Percentiles rank a stretch among this genome's conserved stretches.
phyloP scores from a whole-genome alignment of 768 basidiomycete species.

The Clathrus columnatus region DNA sequence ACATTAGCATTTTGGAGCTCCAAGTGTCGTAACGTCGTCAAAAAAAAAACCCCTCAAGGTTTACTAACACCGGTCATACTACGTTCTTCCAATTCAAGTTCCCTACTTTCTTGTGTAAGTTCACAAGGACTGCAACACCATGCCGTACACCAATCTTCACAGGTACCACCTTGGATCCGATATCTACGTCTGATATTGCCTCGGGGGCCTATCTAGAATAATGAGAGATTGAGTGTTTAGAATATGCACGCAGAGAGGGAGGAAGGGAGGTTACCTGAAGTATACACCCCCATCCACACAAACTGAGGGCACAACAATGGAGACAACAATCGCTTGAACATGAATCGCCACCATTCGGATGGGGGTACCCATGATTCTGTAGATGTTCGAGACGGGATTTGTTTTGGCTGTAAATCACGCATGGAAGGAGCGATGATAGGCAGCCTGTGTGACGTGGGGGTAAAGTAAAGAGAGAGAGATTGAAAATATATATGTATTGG shows the following conservation, averaged over 20 bases:
- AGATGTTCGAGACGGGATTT: constrained; percentile 35
- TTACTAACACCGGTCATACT: constrained; percentile 5
- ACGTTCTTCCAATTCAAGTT: constrained; percentile 39
- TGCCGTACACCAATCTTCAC: constrained; percentile 32
- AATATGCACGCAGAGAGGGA: constrained; percentile 13
- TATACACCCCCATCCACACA: constrained; percentile 28
- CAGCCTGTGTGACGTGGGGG: no score
- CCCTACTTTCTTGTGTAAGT: constrained; percentile 39
- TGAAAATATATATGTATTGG: no score
- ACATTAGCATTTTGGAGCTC: no score
- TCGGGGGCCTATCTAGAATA: constrained; percentile 27
- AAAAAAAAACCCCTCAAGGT: no score
- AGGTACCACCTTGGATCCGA: constrained; percentile 34
- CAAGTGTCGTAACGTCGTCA: no score
- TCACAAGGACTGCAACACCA: constrained; percentile 40
- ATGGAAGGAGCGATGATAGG: constrained; percentile 33
- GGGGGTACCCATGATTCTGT: constrained; percentile 26
- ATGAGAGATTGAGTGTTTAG: no score
- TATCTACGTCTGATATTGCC: constrained; percentile 34
- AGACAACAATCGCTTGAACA: constrained; percentile 31
- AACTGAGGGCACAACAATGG: constrained; percentile 24
- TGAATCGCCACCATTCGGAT: constrained; percentile 28
- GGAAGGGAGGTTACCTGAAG: constrained; percentile 27
- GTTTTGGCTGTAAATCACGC: constrained; percentile 32
- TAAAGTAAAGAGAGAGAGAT: no score